Evolutionary conservation across 805 yeast genomes (phyloP).

Genomic region (Ogataea neopini): DNA sequence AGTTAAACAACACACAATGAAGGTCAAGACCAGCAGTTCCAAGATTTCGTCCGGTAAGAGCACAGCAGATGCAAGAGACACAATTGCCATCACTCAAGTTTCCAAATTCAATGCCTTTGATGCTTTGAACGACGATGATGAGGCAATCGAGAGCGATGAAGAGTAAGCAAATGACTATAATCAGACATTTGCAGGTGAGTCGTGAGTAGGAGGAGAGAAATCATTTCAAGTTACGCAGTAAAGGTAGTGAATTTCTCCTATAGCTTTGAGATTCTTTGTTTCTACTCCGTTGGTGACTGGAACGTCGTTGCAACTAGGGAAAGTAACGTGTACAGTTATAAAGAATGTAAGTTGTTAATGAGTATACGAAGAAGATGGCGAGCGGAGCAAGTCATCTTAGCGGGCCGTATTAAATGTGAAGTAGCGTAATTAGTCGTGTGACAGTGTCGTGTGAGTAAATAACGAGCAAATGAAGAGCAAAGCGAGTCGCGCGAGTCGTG

Average conservation of each 20-base stretch:
- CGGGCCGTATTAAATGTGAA: not conserved
- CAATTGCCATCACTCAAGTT: constrained; percentile 65
- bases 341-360: constrained; percentile 14
- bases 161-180: constrained; percentile 13
- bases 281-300: not conserved
- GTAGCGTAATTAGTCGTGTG: too few species aligned
- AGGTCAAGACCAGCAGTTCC: constrained; percentile 70
- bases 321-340: constrained; percentile 10
- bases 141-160: constrained; percentile 26
- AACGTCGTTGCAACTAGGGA: not conserved
- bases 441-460: too few species aligned
- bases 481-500: too few species aligned
- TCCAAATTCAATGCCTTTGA: constrained; percentile 78
- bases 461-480: too few species aligned
- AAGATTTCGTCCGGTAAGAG: constrained; percentile 75
- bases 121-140: constrained; percentile 64
- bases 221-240: too few species aligned
- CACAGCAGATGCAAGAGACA: constrained; percentile 63
- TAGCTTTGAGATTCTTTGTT: too few species aligned
- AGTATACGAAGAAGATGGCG: constrained; percentile 6
- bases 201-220: not conserved
- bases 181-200: not conserved
- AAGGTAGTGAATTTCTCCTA: too few species aligned
- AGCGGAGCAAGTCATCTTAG: constrained; percentile 6
- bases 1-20: constrained; percentile 49